Conservation (phyloP, 148 eudicot genomes). For the Limonium bicolor region DNA sequence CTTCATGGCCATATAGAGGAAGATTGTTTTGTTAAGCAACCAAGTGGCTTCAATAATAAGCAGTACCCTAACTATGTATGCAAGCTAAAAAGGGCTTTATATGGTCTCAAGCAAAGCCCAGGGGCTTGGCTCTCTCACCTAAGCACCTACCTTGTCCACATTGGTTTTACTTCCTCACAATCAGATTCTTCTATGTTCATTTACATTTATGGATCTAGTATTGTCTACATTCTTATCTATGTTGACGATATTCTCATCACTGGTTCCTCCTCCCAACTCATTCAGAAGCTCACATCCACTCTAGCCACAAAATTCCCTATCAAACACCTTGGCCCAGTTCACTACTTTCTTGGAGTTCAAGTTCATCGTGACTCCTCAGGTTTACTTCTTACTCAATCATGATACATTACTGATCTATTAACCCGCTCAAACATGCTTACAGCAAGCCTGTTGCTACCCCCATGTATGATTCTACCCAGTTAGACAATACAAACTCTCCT, state of each 20-base stretch:
- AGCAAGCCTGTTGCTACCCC: too few relatives aligned
- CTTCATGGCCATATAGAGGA: too few relatives aligned
- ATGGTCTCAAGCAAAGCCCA: not conserved
- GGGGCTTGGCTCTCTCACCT: not conserved
- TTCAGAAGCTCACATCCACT: too few relatives aligned
- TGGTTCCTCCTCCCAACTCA: not conserved
- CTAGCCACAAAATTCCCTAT: too few relatives aligned
- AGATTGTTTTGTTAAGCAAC: not conserved
- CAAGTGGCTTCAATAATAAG: not conserved
- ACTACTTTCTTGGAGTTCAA: too few relatives aligned
- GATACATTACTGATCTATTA: too few relatives aligned
- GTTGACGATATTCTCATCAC: not conserved
- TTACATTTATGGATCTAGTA: not conserved
- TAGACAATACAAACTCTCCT: too few relatives aligned
- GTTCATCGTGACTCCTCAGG: too few relatives aligned
- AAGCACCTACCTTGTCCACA: not conserved
- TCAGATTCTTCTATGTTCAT: not conserved
- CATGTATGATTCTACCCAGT: too few relatives aligned
- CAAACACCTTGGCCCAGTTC: too few relatives aligned
- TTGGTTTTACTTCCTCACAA: not conserved
- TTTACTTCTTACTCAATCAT: too few relatives aligned
- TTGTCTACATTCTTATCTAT: not conserved
- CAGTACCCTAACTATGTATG: not conserved
- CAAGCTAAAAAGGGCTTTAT: not conserved
- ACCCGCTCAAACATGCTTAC: too few relatives aligned